phyloP scores from a whole-genome alignment of 2,329 filamentous ascomycete species.

The Gaeumannomyces tritici region DNA sequence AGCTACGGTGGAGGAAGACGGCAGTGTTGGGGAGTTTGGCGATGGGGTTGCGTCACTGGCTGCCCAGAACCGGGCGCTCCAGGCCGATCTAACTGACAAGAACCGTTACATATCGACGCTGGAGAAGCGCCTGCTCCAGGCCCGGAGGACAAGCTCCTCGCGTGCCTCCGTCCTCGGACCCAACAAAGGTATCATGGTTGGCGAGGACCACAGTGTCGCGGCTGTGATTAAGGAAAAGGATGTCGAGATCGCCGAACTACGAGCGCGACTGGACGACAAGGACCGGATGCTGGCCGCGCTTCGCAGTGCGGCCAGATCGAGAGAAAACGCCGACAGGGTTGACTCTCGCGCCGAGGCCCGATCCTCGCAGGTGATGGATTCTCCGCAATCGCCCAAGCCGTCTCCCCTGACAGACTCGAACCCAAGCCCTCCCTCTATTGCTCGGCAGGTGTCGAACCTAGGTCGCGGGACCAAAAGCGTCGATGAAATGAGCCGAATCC shows the following conservation, averaged over 20 bases:
- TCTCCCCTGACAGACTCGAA: constrained; percentile 15
- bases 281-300: constrained; percentile 87
- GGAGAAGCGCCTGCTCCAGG: constrained; percentile 86
- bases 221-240: constrained; percentile 79
- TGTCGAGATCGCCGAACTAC: constrained; percentile 82
- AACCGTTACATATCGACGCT: constrained; percentile 92
- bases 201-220: constrained; percentile 69
- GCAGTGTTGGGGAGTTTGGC: constrained; percentile 70
- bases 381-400: constrained; percentile 6
- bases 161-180: constrained; percentile 63
- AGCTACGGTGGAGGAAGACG: constrained; percentile 49
- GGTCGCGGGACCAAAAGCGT: constrained; percentile 58
- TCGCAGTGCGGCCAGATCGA: constrained; percentile 73
- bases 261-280: constrained; percentile 84
- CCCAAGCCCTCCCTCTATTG: constrained; percentile 14
- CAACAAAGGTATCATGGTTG: constrained; percentile 55
- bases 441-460: constrained; percentile 17
- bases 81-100: constrained; percentile 92
- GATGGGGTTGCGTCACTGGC: constrained; percentile 75
- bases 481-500: constrained; percentile 85
- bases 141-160: constrained; percentile 80
- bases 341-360: constrained; percentile 22
- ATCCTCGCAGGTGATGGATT: constrained; percentile 21
- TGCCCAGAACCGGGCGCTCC: constrained; percentile 83
- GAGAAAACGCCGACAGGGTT: constrained; percentile 63